Percentiles rank a stretch among this genome's conserved stretches.
Evolutionary conservation across 2,329 filamentous ascomycete genomes (phyloP).

Genomic region (Trichoderma simmonsii): DNA sequence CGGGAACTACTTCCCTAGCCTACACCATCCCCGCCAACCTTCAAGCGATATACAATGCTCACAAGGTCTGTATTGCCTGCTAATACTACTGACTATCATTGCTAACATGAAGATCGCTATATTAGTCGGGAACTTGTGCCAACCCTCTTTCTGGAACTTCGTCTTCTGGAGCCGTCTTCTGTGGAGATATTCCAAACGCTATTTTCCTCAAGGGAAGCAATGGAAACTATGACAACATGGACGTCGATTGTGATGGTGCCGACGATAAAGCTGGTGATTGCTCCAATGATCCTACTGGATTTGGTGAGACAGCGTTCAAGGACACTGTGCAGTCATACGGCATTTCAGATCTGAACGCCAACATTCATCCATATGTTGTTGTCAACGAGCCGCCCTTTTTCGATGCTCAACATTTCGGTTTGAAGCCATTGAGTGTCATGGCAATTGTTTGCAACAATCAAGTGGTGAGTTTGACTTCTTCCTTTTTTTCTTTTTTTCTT

Average conservation of each 20-base stretch:
- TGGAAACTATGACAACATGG: constrained; percentile 41
- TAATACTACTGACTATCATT: too few relatives aligned
- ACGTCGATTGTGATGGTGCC: constrained; percentile 50
- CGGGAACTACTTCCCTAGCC: constrained; percentile 15
- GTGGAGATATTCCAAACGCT: constrained; percentile 33
- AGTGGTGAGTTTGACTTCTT: not conserved
- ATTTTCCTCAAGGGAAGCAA: constrained; percentile 8
- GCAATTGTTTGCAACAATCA: constrained; percentile 17
- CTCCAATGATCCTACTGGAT: constrained; percentile 34
- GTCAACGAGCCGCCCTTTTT: constrained; percentile 36
- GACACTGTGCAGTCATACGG: constrained; percentile 33
- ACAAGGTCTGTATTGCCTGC: constrained; percentile 14
- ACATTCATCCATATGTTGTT: constrained; percentile 46
- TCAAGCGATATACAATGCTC: constrained; percentile 20
- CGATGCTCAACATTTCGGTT: not conserved
- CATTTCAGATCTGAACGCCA: constrained; percentile 39
- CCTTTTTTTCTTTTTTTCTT: not conserved
- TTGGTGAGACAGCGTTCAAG: constrained; percentile 42
- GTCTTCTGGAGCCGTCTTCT: constrained; percentile 20
- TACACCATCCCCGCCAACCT: constrained; percentile 20
- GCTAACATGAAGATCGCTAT: not conserved
- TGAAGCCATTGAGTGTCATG: constrained; percentile 14
- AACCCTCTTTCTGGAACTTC: constrained; percentile 23
- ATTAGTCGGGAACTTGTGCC: constrained; percentile 30
- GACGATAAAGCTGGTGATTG: constrained; percentile 36